These are phyloP conservation scores for Trichomonas vaginalis DNA, from an alignment of 208 protist species.

Conservation along the genomic window DNA sequence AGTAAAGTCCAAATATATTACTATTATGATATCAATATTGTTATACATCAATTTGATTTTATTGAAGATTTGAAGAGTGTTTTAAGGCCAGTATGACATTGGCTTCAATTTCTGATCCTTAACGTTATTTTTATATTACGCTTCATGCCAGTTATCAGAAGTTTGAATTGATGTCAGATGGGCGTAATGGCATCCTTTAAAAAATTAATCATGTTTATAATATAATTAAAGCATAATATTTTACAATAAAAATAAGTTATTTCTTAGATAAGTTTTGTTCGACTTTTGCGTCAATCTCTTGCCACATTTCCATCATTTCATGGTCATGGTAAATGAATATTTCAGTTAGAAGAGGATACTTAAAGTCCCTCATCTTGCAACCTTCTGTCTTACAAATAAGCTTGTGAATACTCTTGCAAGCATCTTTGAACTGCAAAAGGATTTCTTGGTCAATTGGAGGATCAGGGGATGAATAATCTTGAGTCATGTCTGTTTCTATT, in stretches of 20 bases:
- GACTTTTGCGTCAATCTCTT: neutral
- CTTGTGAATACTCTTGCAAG: neutral
- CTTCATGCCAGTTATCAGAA: too few relatives aligned
- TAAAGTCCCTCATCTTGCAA: neutral
- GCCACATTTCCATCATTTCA: neutral
- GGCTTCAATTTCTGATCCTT: too few relatives aligned
- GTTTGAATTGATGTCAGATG: too few relatives aligned
- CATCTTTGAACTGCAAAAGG: neutral
- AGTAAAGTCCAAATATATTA: too few relatives aligned
- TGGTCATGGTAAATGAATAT: neutral
- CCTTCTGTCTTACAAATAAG: neutral
- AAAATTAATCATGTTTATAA: too few relatives aligned
- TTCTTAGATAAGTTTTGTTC: neutral
- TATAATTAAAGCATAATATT: too few relatives aligned
- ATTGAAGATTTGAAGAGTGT: too few relatives aligned
- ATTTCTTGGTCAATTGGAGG: neutral
- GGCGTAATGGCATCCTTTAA: too few relatives aligned
- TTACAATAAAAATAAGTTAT: neutral
- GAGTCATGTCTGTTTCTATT: neutral
- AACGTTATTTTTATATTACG: too few relatives aligned
- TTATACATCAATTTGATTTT: too few relatives aligned
- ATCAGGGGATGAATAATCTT: neutral
- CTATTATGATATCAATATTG: too few relatives aligned
- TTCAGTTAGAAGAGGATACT: neutral
- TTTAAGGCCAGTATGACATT: too few relatives aligned